Percentiles rank a stretch among this genome's conserved stretches.
These are phyloP conservation scores for Eucalyptus tenuipes DNA, from an alignment of 345 rosid species.

Conservation along the genomic window DNA sequence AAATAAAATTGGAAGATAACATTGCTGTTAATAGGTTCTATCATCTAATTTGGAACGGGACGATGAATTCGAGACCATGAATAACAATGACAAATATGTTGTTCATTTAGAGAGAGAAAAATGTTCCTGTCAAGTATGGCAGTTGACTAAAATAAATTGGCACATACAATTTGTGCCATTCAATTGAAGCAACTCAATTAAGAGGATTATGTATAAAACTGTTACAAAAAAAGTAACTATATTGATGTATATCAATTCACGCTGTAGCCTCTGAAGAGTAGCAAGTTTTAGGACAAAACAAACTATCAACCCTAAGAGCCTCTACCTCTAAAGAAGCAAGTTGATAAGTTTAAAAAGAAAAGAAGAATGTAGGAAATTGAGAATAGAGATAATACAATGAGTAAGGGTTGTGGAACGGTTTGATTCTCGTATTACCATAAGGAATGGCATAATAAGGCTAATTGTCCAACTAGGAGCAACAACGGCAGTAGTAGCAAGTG, in stretches of 20 bases:
- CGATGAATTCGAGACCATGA: background rate
- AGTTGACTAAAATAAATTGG: background rate
- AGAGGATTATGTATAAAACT: background rate
- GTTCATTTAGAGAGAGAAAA: background rate
- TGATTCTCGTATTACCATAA: too few relatives aligned
- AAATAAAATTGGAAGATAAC: background rate
- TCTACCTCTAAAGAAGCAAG: too few relatives aligned
- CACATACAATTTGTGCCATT: background rate
- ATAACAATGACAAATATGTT: background rate
- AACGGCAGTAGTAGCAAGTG: rapidly evolving
- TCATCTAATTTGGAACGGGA: background rate
- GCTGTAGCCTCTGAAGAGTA: background rate
- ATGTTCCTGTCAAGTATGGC: background rate
- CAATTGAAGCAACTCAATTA: background rate
- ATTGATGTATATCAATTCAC: background rate
- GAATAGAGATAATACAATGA: too few relatives aligned
- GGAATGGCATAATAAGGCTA: too few relatives aligned
- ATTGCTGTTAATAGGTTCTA: background rate
- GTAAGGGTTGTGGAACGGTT: too few relatives aligned
- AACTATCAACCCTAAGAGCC: too few relatives aligned
- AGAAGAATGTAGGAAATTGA: too few relatives aligned
- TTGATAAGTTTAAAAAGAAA: too few relatives aligned
- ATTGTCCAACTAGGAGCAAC: too few relatives aligned
- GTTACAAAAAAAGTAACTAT: background rate
- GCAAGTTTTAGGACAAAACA: too few relatives aligned